Base-by-base conservation (phyloP, 257 asterid species). In the Solanum microdontum region DNA sequence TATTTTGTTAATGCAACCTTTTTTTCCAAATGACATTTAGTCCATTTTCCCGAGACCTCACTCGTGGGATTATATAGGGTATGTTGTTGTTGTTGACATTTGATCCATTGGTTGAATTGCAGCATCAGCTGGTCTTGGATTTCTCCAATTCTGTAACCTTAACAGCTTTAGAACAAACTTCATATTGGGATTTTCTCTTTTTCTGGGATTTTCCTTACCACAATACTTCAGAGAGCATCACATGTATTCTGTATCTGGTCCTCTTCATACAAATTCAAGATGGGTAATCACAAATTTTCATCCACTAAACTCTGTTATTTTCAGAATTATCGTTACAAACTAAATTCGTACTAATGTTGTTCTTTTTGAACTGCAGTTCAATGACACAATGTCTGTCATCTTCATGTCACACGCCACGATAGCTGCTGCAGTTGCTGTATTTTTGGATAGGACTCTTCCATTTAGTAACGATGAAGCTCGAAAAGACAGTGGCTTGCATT, bases 121-220 rank as follows among this genome's bases (percentile, higher is more conserved):
- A 95, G 99, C 95, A 43, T 93, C 97, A 34, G 98, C 95, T 72
- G 98, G 99, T 11, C 86, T 96, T 30, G 98, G 95, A 17, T 91
- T 89, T 74, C 98, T 96, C 70, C 98, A 94, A 69, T 96, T 93
- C 91, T 96, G 98, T 87, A 94, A 96, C 93, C 91, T 96, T 26
- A 94, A 94, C 93, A 96, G 94, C 89, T 94, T 92, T 91, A 91
- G 98, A 72, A 92, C 96, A 60, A 94, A 96, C 87, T 86, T 93
- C 26, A 88, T 96, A 82, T 87, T 94, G 15, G 99, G 98, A 8
- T 83, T 93, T 8, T 95, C 98, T 77, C 89, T 95, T 89, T 94
- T 92, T 87, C 17, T 92, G 4, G 98, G 99, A 70, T 84, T 96
- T 13, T 93, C 97, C 39, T 83, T 96, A 14, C 96, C 98, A 37